Conservation (phyloP, 2,329 filamentous ascomycete genomes). For the Pseudodiploospora longispora region DNA sequence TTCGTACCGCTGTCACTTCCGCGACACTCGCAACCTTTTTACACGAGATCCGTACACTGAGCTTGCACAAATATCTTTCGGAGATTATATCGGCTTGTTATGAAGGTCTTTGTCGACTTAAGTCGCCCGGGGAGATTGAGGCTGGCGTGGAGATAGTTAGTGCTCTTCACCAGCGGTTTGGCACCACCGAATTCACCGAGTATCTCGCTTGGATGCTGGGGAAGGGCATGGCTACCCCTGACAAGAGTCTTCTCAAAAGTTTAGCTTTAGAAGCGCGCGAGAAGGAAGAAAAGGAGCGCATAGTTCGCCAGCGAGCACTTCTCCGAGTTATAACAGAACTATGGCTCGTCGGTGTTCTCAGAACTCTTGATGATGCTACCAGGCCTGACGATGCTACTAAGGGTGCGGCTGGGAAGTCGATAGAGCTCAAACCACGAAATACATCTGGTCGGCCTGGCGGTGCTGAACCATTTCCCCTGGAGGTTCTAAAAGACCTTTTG, state of each 20-base stretch:
- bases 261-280: constrained; percentile 77
- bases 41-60: constrained; percentile 82
- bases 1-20: constrained; percentile 80
- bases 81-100: constrained; percentile 95
- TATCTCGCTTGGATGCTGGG: constrained; percentile 89
- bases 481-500: constrained; percentile 94
- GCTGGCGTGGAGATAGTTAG: constrained; percentile 89
- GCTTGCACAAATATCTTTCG: constrained; percentile 91
- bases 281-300: constrained; percentile 89
- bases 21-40: constrained; percentile 76
- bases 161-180: constrained; percentile 92
- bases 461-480: constrained; percentile 87
- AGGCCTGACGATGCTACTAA: constrained; percentile 56
- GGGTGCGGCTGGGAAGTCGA: constrained; percentile 54
- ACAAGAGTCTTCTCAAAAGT: constrained; percentile 73
- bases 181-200: constrained; percentile 80
- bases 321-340: constrained; percentile 88
- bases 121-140: constrained; percentile 83
- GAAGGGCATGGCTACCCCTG: constrained; percentile 82
- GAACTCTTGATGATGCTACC: constrained; percentile 64
- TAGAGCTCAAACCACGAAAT: constrained; percentile 48
- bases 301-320: constrained; percentile 76
- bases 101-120: constrained; percentile 86
- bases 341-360: constrained; percentile 84
- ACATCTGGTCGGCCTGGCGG: constrained; percentile 50